Conservation (phyloP, 2,329 filamentous ascomycete genomes). For the Orbilia blumenaviensis region DNA sequence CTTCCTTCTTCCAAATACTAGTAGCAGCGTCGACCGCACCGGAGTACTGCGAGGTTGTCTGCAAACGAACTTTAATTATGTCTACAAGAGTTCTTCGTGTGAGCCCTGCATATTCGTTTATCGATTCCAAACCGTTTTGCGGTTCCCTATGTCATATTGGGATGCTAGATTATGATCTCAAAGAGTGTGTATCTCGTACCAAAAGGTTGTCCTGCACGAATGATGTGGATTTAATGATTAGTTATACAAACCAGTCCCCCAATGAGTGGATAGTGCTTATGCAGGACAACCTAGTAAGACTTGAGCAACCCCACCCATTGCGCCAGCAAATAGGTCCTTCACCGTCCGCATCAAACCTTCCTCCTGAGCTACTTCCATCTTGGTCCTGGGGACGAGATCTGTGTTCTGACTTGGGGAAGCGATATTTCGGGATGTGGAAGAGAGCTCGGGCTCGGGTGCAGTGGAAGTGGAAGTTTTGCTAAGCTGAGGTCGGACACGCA, state of each 20-base stretch:
- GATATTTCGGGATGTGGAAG: neutral
- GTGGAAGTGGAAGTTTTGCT: no score
- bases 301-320: slow-evolving; percentile 90
- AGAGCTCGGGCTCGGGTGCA: neutral
- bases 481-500: slow-evolving; percentile 2
- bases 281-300: slow-evolving; percentile 78
- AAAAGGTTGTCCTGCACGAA: slow-evolving; percentile 70
- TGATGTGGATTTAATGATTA: slow-evolving; percentile 31
- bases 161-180: slow-evolving; percentile 2
- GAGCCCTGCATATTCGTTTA: slow-evolving; percentile 58
- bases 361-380: slow-evolving; percentile 57
- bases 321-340: slow-evolving; percentile 92
- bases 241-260: slow-evolving; percentile 35
- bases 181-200: slow-evolving; percentile 40
- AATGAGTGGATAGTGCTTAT: slow-evolving; percentile 31
- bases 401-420: neutral
- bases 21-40: slow-evolving; percentile 81
- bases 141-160: slow-evolving; percentile 5
- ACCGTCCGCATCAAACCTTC: slow-evolving; percentile 68
- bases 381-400: neutral
- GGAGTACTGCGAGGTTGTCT: slow-evolving; percentile 84
- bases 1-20: slow-evolving; percentile 87
- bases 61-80: slow-evolving; percentile 96
- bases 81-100: slow-evolving; percentile 63
- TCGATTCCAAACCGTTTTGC: slow-evolving; percentile 48